Percentiles rank a stretch among this genome's conserved stretches.
phyloP scores from a whole-genome alignment of 2,329 filamentous ascomycete species.

The Ophiocordyceps australis region DNA sequence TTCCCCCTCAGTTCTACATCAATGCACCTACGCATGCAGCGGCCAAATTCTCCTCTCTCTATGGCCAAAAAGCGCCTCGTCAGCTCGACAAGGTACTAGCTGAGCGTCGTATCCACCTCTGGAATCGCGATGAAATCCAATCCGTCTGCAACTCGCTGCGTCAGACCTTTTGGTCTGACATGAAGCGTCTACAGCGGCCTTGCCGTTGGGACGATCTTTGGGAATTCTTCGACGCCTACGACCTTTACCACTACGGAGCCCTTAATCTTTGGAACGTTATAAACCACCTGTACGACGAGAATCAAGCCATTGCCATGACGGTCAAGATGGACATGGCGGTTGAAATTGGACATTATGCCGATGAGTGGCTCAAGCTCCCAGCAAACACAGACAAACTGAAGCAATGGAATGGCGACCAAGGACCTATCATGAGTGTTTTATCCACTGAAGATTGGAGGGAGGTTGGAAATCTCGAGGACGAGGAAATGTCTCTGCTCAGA shows the following conservation, averaged over 20 bases:
- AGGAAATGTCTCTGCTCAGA: constrained; percentile 10
- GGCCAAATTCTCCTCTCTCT: constrained; percentile 20
- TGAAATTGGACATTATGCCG: constrained; percentile 16
- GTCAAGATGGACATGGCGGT: constrained; percentile 7
- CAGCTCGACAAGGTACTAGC: constrained; percentile 9
- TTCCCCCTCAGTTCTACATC: constrained; percentile 18
- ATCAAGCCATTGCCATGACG: constrained; percentile 12
- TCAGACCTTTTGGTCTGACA: constrained; percentile 13
- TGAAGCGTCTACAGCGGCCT: constrained; percentile 14
- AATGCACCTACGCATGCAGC: constrained; percentile 10
- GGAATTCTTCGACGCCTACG: constrained; percentile 26
- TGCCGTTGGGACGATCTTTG: constrained; percentile 22
- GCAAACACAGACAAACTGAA: constrained; percentile 13
- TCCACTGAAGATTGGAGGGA: constrained; percentile 8
- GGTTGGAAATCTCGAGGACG: constrained; percentile 11
- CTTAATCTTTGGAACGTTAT: constrained; percentile 29
- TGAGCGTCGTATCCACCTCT: constrained; percentile 14
- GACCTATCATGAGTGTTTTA: constrained; percentile 11
- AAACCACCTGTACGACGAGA: constrained; percentile 20
- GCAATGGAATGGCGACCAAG: constrained; percentile 9
- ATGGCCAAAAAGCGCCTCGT: constrained; percentile 12
- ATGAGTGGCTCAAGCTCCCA: constrained; percentile 13
- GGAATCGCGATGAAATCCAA: constrained; percentile 20
- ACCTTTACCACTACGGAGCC: constrained; percentile 26
- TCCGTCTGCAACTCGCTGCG: constrained; percentile 18